Evolutionary conservation across 257 asterid genomes (phyloP).

Genomic region (Ophiorrhiza pumila): DNA sequence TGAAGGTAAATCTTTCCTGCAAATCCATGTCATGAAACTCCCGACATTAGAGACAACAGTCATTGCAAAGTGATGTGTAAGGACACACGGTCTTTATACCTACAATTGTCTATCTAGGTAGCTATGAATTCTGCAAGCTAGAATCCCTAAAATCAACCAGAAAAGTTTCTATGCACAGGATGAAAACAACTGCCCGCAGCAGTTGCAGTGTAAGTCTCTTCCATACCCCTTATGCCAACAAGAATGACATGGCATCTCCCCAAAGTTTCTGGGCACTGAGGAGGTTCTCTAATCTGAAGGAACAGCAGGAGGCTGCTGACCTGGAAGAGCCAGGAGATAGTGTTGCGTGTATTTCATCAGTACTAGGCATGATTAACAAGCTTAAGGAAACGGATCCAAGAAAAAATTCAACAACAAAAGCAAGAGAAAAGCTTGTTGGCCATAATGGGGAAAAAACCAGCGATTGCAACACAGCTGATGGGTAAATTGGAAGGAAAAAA

Average conservation of each 20-base stretch:
- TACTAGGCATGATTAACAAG: neutral
- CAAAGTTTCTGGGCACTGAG: neutral
- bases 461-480: neutral
- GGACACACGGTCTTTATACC: neutral
- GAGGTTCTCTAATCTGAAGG: neutral
- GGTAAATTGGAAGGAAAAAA: too few relatives aligned
- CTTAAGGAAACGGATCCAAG: neutral
- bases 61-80: neutral
- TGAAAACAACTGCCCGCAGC: neutral
- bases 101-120: neutral
- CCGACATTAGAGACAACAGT: neutral
- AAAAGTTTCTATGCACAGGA: neutral
- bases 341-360: neutral
- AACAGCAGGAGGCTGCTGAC: neutral
- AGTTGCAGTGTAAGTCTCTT: neutral
- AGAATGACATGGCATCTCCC: neutral
- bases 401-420: neutral
- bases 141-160: neutral
- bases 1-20: neutral
- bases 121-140: neutral
- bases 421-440: neutral
- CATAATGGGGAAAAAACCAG: neutral
- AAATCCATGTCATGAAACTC: neutral
- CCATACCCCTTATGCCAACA: neutral
- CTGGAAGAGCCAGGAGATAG: neutral